These are phyloP conservation scores for Toxicodendron radicans DNA, from an alignment of 345 rosid genomes.

Conservation along the genomic window DNA sequence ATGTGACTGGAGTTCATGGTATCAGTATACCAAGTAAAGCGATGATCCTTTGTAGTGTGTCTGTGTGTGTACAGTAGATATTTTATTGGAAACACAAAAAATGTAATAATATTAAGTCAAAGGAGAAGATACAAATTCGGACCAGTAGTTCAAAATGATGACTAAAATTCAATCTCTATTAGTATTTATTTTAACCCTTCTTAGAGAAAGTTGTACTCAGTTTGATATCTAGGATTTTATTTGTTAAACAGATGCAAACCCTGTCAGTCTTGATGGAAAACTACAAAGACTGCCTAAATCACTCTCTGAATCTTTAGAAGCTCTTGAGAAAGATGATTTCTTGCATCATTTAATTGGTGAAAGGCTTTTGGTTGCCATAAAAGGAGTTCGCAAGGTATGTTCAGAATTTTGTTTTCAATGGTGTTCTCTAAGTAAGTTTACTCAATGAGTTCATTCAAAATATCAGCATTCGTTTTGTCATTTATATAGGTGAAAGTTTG, in stretches of 20 bases:
- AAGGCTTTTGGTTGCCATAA: slow-evolving; percentile 70
- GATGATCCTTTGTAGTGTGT: neutral
- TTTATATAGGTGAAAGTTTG: neutral
- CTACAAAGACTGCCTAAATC: slow-evolving; percentile 68
- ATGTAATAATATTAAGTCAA: too few species aligned
- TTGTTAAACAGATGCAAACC: slow-evolving; percentile 58
- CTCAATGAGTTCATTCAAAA: neutral
- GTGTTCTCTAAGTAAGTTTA: neutral
- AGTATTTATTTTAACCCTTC: neutral
- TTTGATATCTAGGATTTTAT: neutral
- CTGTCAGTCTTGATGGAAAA: slow-evolving; percentile 49
- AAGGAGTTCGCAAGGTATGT: slow-evolving; percentile 82
- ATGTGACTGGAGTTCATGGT: neutral
- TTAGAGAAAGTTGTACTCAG: neutral
- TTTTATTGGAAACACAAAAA: too few species aligned
- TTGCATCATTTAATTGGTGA: slow-evolving; percentile 65
- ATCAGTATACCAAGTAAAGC: neutral
- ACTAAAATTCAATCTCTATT: neutral
- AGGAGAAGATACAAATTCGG: too few species aligned
- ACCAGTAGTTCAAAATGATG: too few species aligned
- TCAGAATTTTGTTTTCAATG: neutral
- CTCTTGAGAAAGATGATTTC: slow-evolving; percentile 54
- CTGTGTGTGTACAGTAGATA: too few species aligned
- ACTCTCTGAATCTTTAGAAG: slow-evolving; percentile 71
- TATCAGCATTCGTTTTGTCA: neutral